Conservation (phyloP, 768 basidiomycete genomes). For the Boletus rufocinnamomeus region DNA sequence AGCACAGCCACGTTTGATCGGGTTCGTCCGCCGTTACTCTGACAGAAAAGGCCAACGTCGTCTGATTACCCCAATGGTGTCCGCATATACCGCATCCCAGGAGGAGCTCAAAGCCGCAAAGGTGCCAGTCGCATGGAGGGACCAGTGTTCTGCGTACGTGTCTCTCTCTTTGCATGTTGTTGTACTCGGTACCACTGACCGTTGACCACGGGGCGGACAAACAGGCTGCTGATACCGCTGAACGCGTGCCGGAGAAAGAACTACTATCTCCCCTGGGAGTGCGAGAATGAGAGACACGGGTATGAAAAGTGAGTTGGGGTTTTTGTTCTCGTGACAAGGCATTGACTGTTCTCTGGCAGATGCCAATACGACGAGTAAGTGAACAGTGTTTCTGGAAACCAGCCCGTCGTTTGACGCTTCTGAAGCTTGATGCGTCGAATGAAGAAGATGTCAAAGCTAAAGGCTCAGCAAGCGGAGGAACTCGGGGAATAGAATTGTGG, state of each 20-base stretch:
- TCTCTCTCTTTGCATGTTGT: background rate
- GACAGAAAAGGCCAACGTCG: background rate
- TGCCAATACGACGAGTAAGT: slow-evolving; percentile 96
- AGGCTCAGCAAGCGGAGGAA: slow-evolving; percentile 46
- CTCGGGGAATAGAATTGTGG: slow-evolving; percentile 33
- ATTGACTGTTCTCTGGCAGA: slow-evolving; percentile 41
- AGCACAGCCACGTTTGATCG: slow-evolving; percentile 24
- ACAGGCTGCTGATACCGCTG: slow-evolving; percentile 81
- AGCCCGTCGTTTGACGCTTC: background rate
- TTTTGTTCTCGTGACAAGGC: background rate
- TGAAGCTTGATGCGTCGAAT: slow-evolving; percentile 83
- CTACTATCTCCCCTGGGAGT: slow-evolving; percentile 88
- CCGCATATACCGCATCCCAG: slow-evolving; percentile 80
- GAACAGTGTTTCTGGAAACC: slow-evolving; percentile 1
- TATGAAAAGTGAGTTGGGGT: slow-evolving; percentile 72
- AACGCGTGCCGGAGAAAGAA: slow-evolving; percentile 83
- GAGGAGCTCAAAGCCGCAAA: slow-evolving; percentile 72
- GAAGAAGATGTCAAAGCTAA: slow-evolving; percentile 79
- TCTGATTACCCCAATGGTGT: slow-evolving; percentile 51
- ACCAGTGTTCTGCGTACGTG: slow-evolving; percentile 88
- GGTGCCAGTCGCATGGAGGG: slow-evolving; percentile 84
- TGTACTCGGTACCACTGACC: background rate
- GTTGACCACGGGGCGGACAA: background rate
- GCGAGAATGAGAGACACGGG: slow-evolving; percentile 81
- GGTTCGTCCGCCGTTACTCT: background rate